These are phyloP conservation scores for Botrytis sinoallii DNA, from an alignment of 2,329 filamentous ascomycete species.

Conservation along the genomic window DNA sequence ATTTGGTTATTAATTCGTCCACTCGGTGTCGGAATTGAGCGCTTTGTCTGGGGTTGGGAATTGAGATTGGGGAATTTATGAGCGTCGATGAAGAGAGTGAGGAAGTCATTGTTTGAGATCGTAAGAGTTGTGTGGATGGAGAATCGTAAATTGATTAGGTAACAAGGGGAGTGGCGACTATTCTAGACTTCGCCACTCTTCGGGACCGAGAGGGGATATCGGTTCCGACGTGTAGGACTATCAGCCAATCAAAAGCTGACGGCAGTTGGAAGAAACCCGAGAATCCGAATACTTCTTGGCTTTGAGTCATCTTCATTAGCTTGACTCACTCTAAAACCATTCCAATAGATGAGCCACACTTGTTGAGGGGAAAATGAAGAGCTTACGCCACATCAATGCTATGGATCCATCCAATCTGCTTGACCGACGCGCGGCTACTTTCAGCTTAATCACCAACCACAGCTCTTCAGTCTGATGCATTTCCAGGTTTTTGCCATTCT, in stretches of 20 bases:
- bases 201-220: background rate
- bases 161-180: background rate
- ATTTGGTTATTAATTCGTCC: background rate
- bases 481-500: background rate
- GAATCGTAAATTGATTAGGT: background rate
- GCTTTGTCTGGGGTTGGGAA: background rate
- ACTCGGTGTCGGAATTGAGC: background rate
- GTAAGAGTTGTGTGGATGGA: background rate
- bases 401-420: background rate
- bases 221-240: background rate
- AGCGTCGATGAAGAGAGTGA: background rate
- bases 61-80: background rate
- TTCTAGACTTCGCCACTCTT: background rate
- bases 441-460: slow-evolving; percentile 10
- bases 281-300: background rate
- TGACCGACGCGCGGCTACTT: slow-evolving; percentile 13
- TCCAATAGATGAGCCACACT: background rate
- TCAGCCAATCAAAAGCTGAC: background rate
- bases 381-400: slow-evolving; percentile 8
- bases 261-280: background rate
- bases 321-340: background rate
- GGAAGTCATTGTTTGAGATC: background rate
- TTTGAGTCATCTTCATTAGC: slow-evolving; percentile 2
- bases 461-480: slow-evolving; percentile 8
- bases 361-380: background rate